Percentiles rank a stretch among this genome's conserved stretches.
Conservation (phyloP, 2,329 filamentous ascomycete species). For the Sclerotinia glacialis region DNA sequence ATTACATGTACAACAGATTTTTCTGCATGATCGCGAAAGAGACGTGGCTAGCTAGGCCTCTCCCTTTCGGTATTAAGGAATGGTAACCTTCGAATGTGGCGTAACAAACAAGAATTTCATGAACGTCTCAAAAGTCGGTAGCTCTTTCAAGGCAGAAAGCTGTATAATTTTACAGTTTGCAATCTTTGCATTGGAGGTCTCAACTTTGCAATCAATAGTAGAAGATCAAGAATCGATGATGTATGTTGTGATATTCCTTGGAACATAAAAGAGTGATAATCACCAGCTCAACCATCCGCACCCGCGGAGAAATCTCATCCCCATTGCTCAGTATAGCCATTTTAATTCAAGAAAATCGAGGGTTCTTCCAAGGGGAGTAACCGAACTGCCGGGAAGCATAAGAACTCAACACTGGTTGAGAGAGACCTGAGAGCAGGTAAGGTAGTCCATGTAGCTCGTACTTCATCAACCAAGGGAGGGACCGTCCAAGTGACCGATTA, state of each 20-base stretch:
- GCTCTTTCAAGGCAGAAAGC: not conserved
- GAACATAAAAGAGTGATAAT: not conserved
- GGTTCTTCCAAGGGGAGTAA: not conserved
- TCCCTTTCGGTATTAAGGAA: not conserved
- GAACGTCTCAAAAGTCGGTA: not conserved
- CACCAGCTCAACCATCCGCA: not conserved
- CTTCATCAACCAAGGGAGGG: not conserved
- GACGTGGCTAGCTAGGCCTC: not conserved
- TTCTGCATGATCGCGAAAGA: not conserved
- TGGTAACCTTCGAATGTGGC: not conserved
- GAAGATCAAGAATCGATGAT: not conserved
- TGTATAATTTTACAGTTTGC: not conserved
- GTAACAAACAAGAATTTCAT: constrained; percentile 4
- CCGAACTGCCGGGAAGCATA: not conserved
- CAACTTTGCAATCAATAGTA: not conserved
- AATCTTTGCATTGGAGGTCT: not conserved
- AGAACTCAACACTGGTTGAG: not conserved
- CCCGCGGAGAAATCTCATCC: not conserved
- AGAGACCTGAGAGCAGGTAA: not conserved
- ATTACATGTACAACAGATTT: not conserved
- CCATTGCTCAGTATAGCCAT: not conserved
- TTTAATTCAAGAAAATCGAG: not conserved
- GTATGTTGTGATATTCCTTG: not conserved
- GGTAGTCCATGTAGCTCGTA: not conserved
- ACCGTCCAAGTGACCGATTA: not conserved